A percentile compares a stretch with the other conserved stretches of the same genome.
These are phyloP conservation scores for Aspergillus carbonarius DNA, from an alignment of 2,329 filamentous ascomycete species.

Conservation along the genomic window DNA sequence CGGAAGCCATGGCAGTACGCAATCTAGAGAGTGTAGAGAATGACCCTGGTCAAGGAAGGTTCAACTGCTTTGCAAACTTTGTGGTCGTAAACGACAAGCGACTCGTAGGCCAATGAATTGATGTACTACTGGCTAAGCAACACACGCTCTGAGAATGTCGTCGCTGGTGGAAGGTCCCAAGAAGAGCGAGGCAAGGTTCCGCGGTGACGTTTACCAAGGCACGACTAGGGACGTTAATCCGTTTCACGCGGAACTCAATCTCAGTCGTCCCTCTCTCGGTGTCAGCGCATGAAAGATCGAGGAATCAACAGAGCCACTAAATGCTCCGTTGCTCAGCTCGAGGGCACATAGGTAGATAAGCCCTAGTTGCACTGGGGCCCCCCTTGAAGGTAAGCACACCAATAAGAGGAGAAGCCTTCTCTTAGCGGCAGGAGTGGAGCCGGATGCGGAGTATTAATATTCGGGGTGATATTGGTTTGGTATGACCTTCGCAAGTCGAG, in stretches of 20 bases:
- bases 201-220: slow-evolving; percentile 36
- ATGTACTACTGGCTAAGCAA: slow-evolving; percentile 9
- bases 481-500: background rate
- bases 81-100: slow-evolving; percentile 17
- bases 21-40: background rate
- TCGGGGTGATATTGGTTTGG: background rate
- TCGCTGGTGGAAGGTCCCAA: slow-evolving; percentile 17
- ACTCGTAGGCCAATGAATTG: slow-evolving; percentile 11
- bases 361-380: slow-evolving; percentile 6
- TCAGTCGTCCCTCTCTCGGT: slow-evolving; percentile 9
- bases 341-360: slow-evolving; percentile 11
- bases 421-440: slow-evolving; percentile 20
- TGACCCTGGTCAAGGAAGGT: slow-evolving; percentile 10
- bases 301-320: background rate
- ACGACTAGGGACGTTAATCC: slow-evolving; percentile 24
- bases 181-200: slow-evolving; percentile 30
- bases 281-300: slow-evolving; percentile 7
- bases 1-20: slow-evolving; percentile 26
- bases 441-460: slow-evolving; percentile 21
- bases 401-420: slow-evolving; percentile 19
- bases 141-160: slow-evolving; percentile 9
- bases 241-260: slow-evolving; percentile 25
- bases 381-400: slow-evolving; percentile 18
- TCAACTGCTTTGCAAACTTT: background rate
- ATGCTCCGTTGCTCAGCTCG: slow-evolving; percentile 11